A percentile compares a stretch with the other conserved stretches of the same genome.
Conservation (phyloP, 768 basidiomycete species). For the Lactarius psammicola region DNA sequence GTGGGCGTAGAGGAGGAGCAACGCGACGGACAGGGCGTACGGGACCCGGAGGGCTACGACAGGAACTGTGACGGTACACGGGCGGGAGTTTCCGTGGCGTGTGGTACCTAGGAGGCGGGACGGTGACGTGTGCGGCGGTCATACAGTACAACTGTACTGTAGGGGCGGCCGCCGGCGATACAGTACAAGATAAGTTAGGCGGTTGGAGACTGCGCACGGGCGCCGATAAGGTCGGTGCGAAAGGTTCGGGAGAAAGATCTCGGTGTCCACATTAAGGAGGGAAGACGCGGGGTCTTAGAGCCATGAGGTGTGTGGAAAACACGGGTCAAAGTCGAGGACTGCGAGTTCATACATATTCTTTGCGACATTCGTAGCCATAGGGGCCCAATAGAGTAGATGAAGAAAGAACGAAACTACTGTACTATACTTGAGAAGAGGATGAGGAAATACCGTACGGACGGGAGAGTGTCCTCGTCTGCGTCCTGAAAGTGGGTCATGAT, state of each 20-base stretch:
- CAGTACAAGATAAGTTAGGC: conserved; percentile 1
- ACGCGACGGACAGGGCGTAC: conserved; percentile 19
- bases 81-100: background rate
- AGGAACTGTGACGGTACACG: conserved; percentile 5
- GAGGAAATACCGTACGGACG: background rate
- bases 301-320: conserved; percentile 24
- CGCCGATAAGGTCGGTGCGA: conserved; percentile 12
- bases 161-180: background rate
- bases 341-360: conserved; percentile 23
- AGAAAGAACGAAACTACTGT: background rate
- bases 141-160: too few relatives aligned
- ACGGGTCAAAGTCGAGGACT: conserved; percentile 5
- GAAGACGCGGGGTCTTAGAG: conserved; percentile 17
- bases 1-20: conserved; percentile 12
- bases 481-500: conserved; percentile 24
- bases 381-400: background rate
- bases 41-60: conserved; percentile 23
- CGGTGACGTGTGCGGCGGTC: background rate
- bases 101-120: background rate
- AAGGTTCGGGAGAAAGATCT: conserved; percentile 11
- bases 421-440: background rate
- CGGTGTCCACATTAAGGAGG: conserved; percentile 7
- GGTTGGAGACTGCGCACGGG: background rate
- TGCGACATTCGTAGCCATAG: too few relatives aligned
- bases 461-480: conserved; percentile 25